A percentile compares a stretch with the other conserved stretches of the same genome.
These are phyloP conservation scores for Mucor lusitanicus DNA, from an alignment of 371 early-diverging fungal genomes.

Conservation along the genomic window DNA sequence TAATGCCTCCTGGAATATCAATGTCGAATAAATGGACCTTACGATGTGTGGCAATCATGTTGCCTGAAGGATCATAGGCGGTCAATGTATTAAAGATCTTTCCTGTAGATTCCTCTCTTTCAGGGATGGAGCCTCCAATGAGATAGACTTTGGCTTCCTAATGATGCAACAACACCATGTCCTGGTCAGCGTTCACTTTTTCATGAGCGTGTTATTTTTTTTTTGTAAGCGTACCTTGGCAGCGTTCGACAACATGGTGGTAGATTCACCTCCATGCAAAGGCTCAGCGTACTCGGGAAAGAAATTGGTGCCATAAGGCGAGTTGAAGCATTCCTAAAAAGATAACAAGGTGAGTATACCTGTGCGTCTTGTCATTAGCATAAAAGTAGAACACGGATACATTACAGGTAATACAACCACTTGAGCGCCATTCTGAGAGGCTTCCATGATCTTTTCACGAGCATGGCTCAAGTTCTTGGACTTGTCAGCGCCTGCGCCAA, in stretches of 20 bases:
- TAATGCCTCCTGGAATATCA: conserved; percentile 90
- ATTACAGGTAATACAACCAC: conserved; percentile 83
- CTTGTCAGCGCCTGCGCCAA: conserved; percentile 68
- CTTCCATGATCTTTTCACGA: conserved; percentile 76
- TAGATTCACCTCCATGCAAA: conserved; percentile 60
- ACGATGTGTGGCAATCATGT: conserved; percentile 65
- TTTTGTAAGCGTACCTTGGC: too few relatives aligned
- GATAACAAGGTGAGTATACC: too few relatives aligned
- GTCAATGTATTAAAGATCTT: conserved; percentile 92
- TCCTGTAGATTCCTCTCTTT: conserved; percentile 56
- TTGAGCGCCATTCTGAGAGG: conserved; percentile 79
- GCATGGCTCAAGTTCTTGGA: conserved; percentile 79
- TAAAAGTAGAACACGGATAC: not conserved
- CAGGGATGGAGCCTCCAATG: conserved; percentile 91
- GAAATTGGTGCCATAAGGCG: conserved; percentile 89
- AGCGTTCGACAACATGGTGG: conserved; percentile 72
- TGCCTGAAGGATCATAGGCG: conserved; percentile 80
- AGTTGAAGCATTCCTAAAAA: conserved; percentile 91
- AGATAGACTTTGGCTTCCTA: conserved; percentile 79
- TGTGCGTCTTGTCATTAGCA: too few relatives aligned
- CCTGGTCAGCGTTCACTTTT: too few relatives aligned
- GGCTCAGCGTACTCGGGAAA: conserved; percentile 82
- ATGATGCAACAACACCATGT: too few relatives aligned
- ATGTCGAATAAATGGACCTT: conserved; percentile 97
- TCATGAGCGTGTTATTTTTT: too few relatives aligned